phyloP scores from a whole-genome alignment of 2,329 filamentous ascomycete species.

The Fusarium sarcochroum region DNA sequence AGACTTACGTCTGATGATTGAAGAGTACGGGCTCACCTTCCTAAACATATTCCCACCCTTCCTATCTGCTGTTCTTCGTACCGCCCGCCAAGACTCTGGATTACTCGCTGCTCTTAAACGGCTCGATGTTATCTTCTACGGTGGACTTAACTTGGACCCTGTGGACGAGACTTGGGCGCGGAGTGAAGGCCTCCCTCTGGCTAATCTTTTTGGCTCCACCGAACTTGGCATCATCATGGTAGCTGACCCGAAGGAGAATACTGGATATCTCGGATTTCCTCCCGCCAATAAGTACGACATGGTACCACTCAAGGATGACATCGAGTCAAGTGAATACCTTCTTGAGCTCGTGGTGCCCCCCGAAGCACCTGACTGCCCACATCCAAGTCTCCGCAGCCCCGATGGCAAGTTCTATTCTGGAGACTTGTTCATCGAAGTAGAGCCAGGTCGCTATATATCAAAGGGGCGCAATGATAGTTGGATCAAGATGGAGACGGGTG shows the following conservation, averaged over 20 bases:
- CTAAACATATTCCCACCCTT: slow-evolving; percentile 24
- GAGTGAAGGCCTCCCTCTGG: slow-evolving; percentile 10
- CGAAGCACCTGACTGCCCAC: slow-evolving; percentile 33
- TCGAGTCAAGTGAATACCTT: slow-evolving; percentile 1
- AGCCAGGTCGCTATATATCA: slow-evolving; percentile 30
- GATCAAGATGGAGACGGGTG: slow-evolving; percentile 46
- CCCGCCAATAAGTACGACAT: slow-evolving; percentile 13
- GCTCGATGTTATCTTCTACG: slow-evolving; percentile 17
- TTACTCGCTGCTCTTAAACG: slow-evolving; percentile 18
- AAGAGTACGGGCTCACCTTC: slow-evolving; percentile 15
- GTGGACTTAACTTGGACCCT: slow-evolving; percentile 6
- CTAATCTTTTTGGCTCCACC: slow-evolving; percentile 31
- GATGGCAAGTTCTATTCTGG: slow-evolving; percentile 46
- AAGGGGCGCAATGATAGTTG: slow-evolving; percentile 44
- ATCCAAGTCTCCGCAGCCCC: background rate
- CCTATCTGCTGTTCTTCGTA: slow-evolving; percentile 14
- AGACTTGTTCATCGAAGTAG: slow-evolving; percentile 43
- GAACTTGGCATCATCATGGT: slow-evolving; percentile 23
- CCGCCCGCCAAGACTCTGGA: slow-evolving; percentile 22
- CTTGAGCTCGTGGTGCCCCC: slow-evolving; percentile 32
- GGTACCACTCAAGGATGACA: background rate
- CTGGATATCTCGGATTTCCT: slow-evolving; percentile 1
- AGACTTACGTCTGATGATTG: slow-evolving; percentile 24
- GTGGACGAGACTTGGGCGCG: slow-evolving; percentile 30
- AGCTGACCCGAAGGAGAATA: background rate